Evolutionary conservation across 2,329 filamentous ascomycete genomes (phyloP), one percentile per base, ranked within the genome.

Genomic region (Fusarium phyllophilum): DNA sequence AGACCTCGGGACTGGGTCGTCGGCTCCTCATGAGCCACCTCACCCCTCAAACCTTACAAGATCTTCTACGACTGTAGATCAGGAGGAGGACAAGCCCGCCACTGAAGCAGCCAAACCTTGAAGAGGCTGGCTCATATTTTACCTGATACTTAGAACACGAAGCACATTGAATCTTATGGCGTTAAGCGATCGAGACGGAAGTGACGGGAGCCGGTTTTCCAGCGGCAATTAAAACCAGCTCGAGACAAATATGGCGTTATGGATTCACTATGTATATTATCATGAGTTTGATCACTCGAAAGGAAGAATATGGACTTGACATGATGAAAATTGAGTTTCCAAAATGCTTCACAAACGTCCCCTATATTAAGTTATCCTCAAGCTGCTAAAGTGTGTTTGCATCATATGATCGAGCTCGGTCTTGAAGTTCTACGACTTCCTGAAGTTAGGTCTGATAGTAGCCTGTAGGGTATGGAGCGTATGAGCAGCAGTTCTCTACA

Each of bases 41-140:
- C 83, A 86, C 33, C 83, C 84, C 29, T 89, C 88, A 3, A 83
- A 86, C 20, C 80, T 89, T 44, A 85, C 82, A 15, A 84, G 84
- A 22, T 85, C 86, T 6, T 85, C 85, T 22, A 86, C 85, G 1
- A 76, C 82, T 6, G 84, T 81, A 8, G 86, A 86, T 33, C 85
- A 85, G 56, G 79, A 78, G 38, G 65, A 73, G 5, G 73, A 74
- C 4, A 75, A 68, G 54, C 48, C 68, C 38, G 33, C 64, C 6
- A 42, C 70, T 33, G 70, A 74, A 26, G 62, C 62, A n/a, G 38
- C 38, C 38, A 74, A 66, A 51, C 33, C 62, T 38, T 80, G 63
- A 72, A 38, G 33, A 17, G n/a, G 9, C 34, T 9, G 22, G 12
- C 15, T 44, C 59, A 22, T 17, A 12, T 18, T 20, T 42, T 33